Evolutionary conservation across 176 grass and related monocot genomes (phyloP).

Genomic region (Pharus latifolius): DNA sequence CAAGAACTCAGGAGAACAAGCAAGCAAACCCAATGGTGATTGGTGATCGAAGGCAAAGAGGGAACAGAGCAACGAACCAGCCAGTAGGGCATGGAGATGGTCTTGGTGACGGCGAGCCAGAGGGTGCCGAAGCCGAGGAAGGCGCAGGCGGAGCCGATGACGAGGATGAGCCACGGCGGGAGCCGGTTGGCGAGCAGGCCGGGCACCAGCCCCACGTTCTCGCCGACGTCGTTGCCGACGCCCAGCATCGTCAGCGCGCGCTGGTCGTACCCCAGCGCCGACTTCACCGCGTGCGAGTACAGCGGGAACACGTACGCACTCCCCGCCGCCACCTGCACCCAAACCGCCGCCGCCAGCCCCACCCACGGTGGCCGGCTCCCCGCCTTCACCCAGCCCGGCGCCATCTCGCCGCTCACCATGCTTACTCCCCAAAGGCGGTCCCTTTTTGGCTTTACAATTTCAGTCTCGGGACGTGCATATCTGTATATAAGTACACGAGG

Average conservation of each 20-base stretch:
- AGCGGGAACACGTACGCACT: constrained; percentile 82
- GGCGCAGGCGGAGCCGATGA: constrained; percentile 62
- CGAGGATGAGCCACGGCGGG: constrained; percentile 64
- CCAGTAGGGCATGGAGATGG: constrained; percentile 66
- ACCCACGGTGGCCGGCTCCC: constrained; percentile 88
- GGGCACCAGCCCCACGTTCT: constrained; percentile 70
- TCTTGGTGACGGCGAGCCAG: constrained; percentile 78
- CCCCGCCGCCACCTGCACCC: constrained; percentile 88
- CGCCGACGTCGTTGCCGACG: constrained; percentile 83
- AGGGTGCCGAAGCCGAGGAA: constrained; percentile 74
- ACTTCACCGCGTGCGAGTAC: constrained; percentile 66
- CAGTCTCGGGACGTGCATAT: too few relatives aligned
- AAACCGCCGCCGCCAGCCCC: constrained; percentile 76
- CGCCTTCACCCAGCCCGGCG: constrained; percentile 38
- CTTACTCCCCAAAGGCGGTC: too few relatives aligned
- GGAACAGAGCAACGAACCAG: constrained; percentile 27
- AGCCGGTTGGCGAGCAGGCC: constrained; percentile 69
- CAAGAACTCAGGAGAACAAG: background rate
- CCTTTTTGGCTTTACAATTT: too few relatives aligned
- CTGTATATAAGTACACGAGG: too few relatives aligned
- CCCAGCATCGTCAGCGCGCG: constrained; percentile 73
- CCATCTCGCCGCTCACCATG: background rate
- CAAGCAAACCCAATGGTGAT: background rate
- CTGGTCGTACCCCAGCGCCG: constrained; percentile 62
- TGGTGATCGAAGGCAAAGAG: background rate